Evolutionary conservation across 441 rosid genomes (phyloP).

Genomic region (Hypseocharis bilobata): DNA sequence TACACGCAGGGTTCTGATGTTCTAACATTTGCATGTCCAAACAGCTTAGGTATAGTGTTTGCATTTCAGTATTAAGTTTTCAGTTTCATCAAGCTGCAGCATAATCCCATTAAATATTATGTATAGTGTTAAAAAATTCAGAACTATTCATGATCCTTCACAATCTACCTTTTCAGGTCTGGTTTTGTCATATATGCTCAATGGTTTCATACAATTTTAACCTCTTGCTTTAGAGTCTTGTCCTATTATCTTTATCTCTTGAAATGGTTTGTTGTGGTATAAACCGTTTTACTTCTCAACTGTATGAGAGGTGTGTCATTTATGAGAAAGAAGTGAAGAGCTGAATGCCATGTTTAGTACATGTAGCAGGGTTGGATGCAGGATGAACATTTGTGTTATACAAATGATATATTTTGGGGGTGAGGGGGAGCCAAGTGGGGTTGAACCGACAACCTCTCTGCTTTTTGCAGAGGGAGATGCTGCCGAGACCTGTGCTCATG

Average conservation of each 20-base stretch:
- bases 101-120: too few relatives aligned
- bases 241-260: not conserved
- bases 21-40: not conserved
- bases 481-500: not conserved
- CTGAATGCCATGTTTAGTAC: not conserved
- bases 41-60: not conserved
- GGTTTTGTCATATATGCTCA: not conserved
- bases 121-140: not conserved
- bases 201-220: not conserved
- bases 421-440: conserved; percentile 3
- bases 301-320: not conserved
- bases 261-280: not conserved
- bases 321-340: not conserved
- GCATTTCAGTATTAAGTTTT: not conserved
- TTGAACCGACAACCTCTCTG: not conserved
- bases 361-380: not conserved
- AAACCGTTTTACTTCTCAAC: conserved; percentile 1
- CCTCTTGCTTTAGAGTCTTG: not conserved
- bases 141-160: not conserved
- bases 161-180: conserved; percentile 1
- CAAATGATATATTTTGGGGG: not conserved
- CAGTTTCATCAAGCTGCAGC: not conserved
- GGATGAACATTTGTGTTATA: not conserved
- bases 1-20: not conserved
- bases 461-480: not conserved